phyloP scores from a whole-genome alignment of 176 grass and related monocot species.

The Oryza nivara region DNA sequence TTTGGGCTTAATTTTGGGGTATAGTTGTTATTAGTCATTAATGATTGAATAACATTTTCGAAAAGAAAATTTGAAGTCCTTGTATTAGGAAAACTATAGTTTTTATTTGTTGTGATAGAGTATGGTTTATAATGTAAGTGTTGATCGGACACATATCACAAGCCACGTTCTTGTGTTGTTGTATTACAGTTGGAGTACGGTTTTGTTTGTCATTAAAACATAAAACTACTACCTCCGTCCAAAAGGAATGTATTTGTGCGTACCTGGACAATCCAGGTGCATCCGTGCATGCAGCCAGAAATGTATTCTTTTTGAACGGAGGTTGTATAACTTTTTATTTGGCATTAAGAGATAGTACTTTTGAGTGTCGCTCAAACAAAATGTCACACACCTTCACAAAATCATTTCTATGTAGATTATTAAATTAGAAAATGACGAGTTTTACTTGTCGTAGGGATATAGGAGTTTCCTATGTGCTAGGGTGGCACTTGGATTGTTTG shows the following conservation, averaged over 20 bases:
- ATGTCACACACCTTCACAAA: not conserved
- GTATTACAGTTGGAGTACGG: not conserved
- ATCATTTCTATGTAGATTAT: too few species aligned
- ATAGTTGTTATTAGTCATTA: not conserved
- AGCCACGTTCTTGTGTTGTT: not conserved
- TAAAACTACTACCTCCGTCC: too few species aligned
- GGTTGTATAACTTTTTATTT: too few species aligned
- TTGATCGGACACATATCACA: not conserved
- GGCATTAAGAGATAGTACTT: too few species aligned
- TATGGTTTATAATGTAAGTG: not conserved
- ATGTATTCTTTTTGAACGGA: too few species aligned
- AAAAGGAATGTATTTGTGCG: too few species aligned
- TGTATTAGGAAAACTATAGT: not conserved
- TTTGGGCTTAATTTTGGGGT: not conserved
- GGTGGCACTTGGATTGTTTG: not conserved
- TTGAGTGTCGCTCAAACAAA: not conserved
- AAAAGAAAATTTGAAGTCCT: not conserved
- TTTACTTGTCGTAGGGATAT: not conserved
- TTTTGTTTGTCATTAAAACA: not conserved
- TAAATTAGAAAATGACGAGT: too few species aligned
- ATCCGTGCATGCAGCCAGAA: too few species aligned
- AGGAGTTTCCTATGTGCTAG: not conserved
- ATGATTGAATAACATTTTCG: not conserved
- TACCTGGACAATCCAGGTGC: too few species aligned
- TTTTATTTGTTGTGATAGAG: not conserved